Conservation (phyloP, 2,329 filamentous ascomycete species). For the Fusarium sp. region DNA sequence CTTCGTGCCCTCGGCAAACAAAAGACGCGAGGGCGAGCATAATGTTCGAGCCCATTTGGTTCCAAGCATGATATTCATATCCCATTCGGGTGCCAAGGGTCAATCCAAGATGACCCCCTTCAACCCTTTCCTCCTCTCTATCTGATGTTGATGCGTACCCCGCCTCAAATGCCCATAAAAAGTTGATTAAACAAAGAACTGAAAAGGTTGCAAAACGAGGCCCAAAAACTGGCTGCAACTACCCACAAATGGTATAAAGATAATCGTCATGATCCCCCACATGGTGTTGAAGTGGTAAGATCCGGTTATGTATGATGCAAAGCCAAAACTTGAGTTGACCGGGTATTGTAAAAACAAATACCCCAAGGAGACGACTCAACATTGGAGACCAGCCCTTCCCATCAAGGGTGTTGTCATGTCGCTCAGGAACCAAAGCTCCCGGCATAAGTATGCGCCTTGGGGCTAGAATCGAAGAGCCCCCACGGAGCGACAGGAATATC, state of each 20-base stretch:
- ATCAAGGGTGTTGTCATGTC: slow-evolving; percentile 45
- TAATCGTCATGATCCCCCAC: slow-evolving; percentile 41
- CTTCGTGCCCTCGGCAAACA: slow-evolving; percentile 38
- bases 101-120: slow-evolving; percentile 32
- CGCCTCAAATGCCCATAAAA: slow-evolving; percentile 36
- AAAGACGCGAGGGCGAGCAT: slow-evolving; percentile 37
- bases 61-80: slow-evolving; percentile 43
- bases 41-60: slow-evolving; percentile 32
- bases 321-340: slow-evolving; percentile 43
- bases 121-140: slow-evolving; percentile 38
- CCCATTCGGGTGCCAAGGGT: slow-evolving; percentile 26
- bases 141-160: slow-evolving; percentile 32
- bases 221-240: slow-evolving; percentile 27
- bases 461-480: slow-evolving; percentile 42
- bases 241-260: slow-evolving; percentile 35
- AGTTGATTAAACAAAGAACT: slow-evolving; percentile 48
- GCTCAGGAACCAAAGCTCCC: slow-evolving; percentile 39
- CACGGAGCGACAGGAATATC: slow-evolving; percentile 39
- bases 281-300: slow-evolving; percentile 48
- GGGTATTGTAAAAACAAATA: slow-evolving; percentile 49
- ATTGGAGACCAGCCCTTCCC: slow-evolving; percentile 47
- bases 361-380: slow-evolving; percentile 46
- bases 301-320: slow-evolving; percentile 41
- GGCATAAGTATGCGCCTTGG: slow-evolving; percentile 35
- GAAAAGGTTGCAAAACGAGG: slow-evolving; percentile 47